Percentiles rank a stretch among this genome's conserved stretches.
These are phyloP conservation scores for Arachnomyces sp. DNA, from an alignment of 2,329 filamentous ascomycete species.

Conservation along the genomic window DNA sequence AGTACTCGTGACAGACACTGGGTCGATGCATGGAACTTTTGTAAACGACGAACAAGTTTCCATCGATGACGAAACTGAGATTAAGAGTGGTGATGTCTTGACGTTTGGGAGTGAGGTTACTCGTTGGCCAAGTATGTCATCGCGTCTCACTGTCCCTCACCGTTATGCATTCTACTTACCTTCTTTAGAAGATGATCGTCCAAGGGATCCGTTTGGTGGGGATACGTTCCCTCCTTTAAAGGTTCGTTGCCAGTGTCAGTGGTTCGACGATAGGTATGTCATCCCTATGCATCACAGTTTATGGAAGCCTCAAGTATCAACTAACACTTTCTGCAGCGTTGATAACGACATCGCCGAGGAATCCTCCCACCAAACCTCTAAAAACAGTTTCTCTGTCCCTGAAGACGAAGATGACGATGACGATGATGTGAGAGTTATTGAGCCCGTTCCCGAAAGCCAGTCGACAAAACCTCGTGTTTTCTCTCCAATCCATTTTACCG, in stretches of 20 bases:
- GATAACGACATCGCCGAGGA: background rate
- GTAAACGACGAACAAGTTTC: conserved; percentile 42
- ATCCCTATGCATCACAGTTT: background rate
- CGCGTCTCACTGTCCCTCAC: background rate
- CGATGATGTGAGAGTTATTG: conserved; percentile 8
- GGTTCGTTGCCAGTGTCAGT: conserved; percentile 23
- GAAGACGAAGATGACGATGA: conserved; percentile 29
- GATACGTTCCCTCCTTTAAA: conserved; percentile 26
- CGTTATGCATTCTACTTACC: background rate
- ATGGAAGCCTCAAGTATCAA: background rate
- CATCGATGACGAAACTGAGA: conserved; percentile 27
- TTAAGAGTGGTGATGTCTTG: conserved; percentile 31
- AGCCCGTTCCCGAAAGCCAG: background rate
- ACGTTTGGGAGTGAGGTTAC: conserved; percentile 44
- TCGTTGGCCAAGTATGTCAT: conserved; percentile 35
- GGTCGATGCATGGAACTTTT: conserved; percentile 55
- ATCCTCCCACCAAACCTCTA: conserved; percentile 11
- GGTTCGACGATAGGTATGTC: conserved; percentile 19
- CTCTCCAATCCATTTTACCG: no score
- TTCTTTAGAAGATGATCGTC: background rate
- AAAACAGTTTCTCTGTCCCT: conserved; percentile 34
- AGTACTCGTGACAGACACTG: conserved; percentile 46
- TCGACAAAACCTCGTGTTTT: conserved; percentile 2
- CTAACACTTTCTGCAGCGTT: conserved; percentile 11
- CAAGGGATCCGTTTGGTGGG: conserved; percentile 7